Evolutionary conservation across 2,329 filamentous ascomycete genomes (phyloP), one percentile per base, ranked within the genome.

Genomic region (Talaromyces marneffei): DNA sequence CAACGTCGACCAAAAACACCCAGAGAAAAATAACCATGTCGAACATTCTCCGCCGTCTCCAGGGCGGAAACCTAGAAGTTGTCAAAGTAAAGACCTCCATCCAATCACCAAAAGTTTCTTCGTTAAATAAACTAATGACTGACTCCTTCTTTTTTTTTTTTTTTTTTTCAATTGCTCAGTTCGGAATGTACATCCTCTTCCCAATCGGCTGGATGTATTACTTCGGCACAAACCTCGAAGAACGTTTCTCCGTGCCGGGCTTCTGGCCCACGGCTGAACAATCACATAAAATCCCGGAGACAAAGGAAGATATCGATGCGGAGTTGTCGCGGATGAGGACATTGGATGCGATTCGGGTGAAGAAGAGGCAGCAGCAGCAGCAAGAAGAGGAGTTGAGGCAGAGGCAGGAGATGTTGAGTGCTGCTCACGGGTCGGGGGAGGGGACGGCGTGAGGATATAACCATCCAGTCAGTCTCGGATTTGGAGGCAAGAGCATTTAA

Each of bases 161-260:
- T 23, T 10, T 18, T 27, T 8, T 20, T 16, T 10, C 5, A 10
- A 35, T 61, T n/a, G n/a, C n/a, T n/a, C n/a, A 97, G 93, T 99
- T 99, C 77, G 92, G 93, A 80, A 90, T 95, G 84, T 99, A 99
- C 81, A 88, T 99, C 80, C 88, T 97, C 84, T 99, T 99, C 79
- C 94, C 94, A 18, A 97, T 99, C 71, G 92, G 91, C 69, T 92
- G 94, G 82, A 99, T 99, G 94, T 97, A 95, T 83, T 99, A 99
- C 82, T 99, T 97, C 77, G 94, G 94, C 74, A 96, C 92, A 61
- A 99, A 99, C 77, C 90, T 99, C 73, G 94, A 99, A 78, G 84
- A 88, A 67, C 88, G 91, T 66, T 99, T 99, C 81, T 80, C 84
- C 53, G 91, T 97, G 1, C 87, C 89, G 23, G 90, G 89, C 62